These are phyloP conservation scores for Physcomitrium patens DNA, from an alignment of 225 moss, liverwort and hornwort genomes.

Conservation along the genomic window DNA sequence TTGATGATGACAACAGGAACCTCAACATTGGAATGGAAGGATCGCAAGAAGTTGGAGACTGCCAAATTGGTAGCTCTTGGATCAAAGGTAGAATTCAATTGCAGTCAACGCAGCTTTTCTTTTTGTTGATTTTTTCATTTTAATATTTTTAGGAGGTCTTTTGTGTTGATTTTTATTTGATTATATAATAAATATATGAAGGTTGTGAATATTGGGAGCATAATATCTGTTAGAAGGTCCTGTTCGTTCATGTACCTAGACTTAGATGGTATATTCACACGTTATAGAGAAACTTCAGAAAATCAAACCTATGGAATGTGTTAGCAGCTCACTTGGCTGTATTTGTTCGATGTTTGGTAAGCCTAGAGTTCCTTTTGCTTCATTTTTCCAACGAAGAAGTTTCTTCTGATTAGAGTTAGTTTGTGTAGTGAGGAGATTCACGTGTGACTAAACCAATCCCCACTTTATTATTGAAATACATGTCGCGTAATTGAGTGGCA, in stretches of 20 bases:
- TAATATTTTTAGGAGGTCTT: not conserved
- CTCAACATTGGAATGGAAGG: slow-evolving; percentile 91
- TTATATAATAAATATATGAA: no score
- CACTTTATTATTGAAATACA: not conserved
- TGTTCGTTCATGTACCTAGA: not conserved
- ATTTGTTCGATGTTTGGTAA: not conserved
- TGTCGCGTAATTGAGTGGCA: not conserved
- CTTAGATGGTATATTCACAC: slow-evolving; percentile 8
- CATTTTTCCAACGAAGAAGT: not conserved
- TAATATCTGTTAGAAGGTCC: no score
- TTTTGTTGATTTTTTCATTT: not conserved
- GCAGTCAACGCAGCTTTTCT: not conserved
- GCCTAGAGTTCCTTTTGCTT: not conserved
- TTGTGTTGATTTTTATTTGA: not conserved
- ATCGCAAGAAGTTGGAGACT: slow-evolving; percentile 79
- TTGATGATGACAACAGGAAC: slow-evolving; percentile 55
- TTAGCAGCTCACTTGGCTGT: not conserved
- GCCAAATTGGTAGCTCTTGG: slow-evolving; percentile 77
- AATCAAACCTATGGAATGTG: not conserved
- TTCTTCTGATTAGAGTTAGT: not conserved
- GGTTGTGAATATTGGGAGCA: no score
- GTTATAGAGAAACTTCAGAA: not conserved
- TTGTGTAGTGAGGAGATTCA: not conserved
- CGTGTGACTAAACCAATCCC: not conserved
- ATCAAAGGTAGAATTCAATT: slow-evolving; percentile 64